These are phyloP conservation scores for Ogataea nakhonphanomensis DNA, from an alignment of 805 yeast genomes.

Conservation along the genomic window DNA sequence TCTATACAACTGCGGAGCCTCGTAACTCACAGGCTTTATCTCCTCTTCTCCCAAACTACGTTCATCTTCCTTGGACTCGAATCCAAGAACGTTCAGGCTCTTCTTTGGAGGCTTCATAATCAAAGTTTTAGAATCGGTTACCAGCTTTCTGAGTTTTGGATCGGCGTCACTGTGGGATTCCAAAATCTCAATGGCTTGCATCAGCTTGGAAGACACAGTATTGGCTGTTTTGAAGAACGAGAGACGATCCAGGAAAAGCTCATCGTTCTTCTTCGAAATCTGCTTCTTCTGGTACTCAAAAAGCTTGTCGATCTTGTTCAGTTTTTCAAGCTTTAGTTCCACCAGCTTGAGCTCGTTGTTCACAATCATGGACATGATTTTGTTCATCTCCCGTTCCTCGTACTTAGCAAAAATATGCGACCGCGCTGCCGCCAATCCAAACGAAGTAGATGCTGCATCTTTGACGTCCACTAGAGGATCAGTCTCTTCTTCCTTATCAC, in stretches of 20 bases:
- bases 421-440: conserved; percentile 75
- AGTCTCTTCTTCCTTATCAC: conserved; percentile 15
- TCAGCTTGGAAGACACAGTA: conserved; percentile 45
- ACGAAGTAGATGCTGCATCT: conserved; percentile 65
- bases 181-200: conserved; percentile 33
- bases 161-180: conserved; percentile 8
- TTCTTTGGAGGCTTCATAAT: conserved; percentile 32
- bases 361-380: conserved; percentile 51
- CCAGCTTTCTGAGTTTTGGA: conserved; percentile 21
- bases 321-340: conserved; percentile 57
- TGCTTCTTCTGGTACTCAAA: conserved; percentile 61
- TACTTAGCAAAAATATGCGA: conserved; percentile 74
- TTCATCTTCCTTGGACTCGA: conserved; percentile 23
- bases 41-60: conserved; percentile 31
- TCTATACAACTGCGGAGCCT: conserved; percentile 59
- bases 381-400: conserved; percentile 76
- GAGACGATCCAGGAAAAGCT: conserved; percentile 59
- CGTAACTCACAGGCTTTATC: conserved; percentile 54
- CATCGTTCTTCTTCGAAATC: conserved; percentile 61
- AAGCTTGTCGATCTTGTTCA: conserved; percentile 60
- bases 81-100: conserved; percentile 31
- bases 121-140: conserved; percentile 29
- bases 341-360: conserved; percentile 62
- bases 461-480: conserved; percentile 36
- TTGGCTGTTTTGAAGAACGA: conserved; percentile 61